Conservation (phyloP, 2,329 filamentous ascomycete species). For the Botrytis squamosa region DNA sequence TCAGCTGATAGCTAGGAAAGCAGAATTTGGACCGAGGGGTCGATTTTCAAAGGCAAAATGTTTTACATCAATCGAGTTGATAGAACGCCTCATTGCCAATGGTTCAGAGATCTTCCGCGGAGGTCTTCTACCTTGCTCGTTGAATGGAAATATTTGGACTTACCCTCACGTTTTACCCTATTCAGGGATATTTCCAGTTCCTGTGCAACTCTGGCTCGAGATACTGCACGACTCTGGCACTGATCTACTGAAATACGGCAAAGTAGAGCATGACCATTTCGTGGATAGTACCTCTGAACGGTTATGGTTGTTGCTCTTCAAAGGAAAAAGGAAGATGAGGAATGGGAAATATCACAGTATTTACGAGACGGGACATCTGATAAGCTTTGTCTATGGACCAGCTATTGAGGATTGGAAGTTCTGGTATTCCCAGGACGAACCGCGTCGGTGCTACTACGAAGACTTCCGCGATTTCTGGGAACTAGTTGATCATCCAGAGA, state of each 20-base stretch:
- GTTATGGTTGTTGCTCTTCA: too few species aligned
- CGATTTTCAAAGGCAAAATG: fast-evolving
- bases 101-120: fast-evolving
- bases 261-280: not conserved
- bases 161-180: too few species aligned
- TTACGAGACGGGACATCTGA: too few species aligned
- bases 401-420: not conserved
- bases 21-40: not conserved
- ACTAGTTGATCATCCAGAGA: not conserved
- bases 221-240: not conserved
- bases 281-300: not conserved
- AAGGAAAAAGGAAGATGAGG: too few species aligned
- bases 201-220: not conserved
- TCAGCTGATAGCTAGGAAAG: not conserved
- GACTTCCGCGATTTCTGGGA: not conserved
- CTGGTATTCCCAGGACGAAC: not conserved
- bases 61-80: fast-evolving
- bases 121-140: too few species aligned
- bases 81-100: fast-evolving
- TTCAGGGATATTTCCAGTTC: not conserved
- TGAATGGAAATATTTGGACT: too few species aligned
- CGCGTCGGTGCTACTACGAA: not conserved
- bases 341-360: too few species aligned
- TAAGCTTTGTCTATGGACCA: not conserved
- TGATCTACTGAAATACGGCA: not conserved